phyloP scores from a whole-genome alignment of 2,329 filamentous ascomycete genomes.

The Thelonectria blattea region DNA sequence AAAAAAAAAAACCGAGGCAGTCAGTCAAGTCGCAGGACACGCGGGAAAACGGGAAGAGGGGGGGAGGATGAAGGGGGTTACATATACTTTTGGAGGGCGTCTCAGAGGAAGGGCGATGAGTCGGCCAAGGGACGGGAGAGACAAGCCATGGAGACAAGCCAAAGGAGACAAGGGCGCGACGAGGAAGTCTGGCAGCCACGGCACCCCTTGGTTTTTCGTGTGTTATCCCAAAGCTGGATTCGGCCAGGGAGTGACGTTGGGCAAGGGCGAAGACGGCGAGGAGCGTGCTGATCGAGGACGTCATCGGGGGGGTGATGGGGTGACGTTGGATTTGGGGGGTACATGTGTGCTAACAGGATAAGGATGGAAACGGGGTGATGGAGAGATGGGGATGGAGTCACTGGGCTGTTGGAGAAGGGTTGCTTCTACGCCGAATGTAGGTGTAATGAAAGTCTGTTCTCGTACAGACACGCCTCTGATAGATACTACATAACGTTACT shows the following conservation, averaged over 20 bases:
- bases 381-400: too few species aligned
- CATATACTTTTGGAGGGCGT: conserved; percentile 28
- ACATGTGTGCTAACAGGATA: not conserved
- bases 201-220: too few species aligned
- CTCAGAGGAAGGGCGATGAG: not conserved
- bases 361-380: not conserved
- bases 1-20: too few species aligned
- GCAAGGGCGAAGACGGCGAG: conserved; percentile 33
- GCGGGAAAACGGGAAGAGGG: too few species aligned
- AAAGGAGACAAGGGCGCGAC: too few species aligned
- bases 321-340: conserved; percentile 6
- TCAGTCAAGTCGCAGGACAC: not conserved
- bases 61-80: conserved; percentile 28
- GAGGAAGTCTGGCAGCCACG: too few species aligned
- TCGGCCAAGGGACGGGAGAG: too few species aligned
- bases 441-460: not conserved
- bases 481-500: not conserved
- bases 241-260: conserved; percentile 43
- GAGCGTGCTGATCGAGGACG: conserved; percentile 40
- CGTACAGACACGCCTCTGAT: not conserved
- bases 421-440: not conserved
- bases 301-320: conserved; percentile 38
- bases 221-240: conserved; percentile 14
- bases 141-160: too few species aligned
- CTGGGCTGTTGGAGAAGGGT: too few species aligned